Base-by-base conservation (phyloP, 2,329 filamentous ascomycete genomes). In the Fusarium sp. region DNA sequence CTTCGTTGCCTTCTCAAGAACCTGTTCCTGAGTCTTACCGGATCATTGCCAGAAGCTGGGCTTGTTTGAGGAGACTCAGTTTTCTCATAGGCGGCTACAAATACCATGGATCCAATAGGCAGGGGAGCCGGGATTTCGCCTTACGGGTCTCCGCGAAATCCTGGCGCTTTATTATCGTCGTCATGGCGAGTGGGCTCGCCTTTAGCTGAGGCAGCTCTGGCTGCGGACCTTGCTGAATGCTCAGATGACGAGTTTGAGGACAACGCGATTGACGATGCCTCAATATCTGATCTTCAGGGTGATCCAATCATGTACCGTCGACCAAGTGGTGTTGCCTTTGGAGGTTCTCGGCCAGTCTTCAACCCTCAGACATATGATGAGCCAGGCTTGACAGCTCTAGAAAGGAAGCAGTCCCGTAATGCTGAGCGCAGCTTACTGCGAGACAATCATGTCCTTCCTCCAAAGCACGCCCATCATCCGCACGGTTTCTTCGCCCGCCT, bases 291-390 rank as follows among this genome's bases (percentile, higher is more conserved):
- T 45, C 72, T 80, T 40, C 77, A 77, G 10, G 70, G 72, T 15
- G 77, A 77, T n/a, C 82, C 79, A 52, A 79, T 76, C 72, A 82
- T 82, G 68, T 97, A 95, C 77, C 87, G 91, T 52, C 85, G 92
- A 41, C 91, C 92, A 1, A 91, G 88, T 66, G 90, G 89, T 72
- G 88, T 95, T 39, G 88, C 89, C 28, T 91, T 86, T 58, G 90
- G 89, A 11, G 88, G 89, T 24, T 84, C 87, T 2, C 83, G 92
- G 50, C 88, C 90, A 4, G 85, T 89, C 5, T 82, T 96, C 56
- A 84, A 91, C 25, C 86, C 87, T 5, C 80, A 82, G 43, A 73
- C 73, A 9, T 57, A 77, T 12, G 78, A 80, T 15, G 81, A 83
- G 43, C 76, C 81, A 4, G 72, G 77, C 44, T 75, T 88, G 53